phyloP scores from a whole-genome alignment of 441 rosid species.

The Adansonia madagascariensis region DNA sequence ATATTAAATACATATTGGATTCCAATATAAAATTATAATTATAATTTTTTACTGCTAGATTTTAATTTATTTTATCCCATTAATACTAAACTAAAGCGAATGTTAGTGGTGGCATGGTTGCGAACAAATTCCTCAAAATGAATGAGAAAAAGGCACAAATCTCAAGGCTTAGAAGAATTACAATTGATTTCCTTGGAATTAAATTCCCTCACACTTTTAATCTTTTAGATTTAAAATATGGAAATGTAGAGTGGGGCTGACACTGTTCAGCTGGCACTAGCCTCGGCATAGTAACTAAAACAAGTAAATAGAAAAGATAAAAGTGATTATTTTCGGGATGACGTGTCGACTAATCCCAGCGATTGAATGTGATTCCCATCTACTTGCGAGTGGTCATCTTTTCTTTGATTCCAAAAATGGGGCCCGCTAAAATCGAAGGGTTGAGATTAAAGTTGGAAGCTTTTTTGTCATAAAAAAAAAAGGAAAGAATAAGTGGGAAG shows the following conservation, averaged over 20 bases:
- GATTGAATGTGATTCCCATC: background rate
- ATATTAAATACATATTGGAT: too few species aligned
- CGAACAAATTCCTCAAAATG: background rate
- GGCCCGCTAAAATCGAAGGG: constrained; percentile 21
- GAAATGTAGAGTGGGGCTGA: constrained; percentile 20
- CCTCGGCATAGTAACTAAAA: constrained; percentile 26
- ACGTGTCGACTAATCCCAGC: background rate
- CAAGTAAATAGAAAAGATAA: constrained; percentile 19
- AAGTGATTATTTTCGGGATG: background rate
- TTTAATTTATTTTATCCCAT: background rate
- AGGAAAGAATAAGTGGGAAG: too few species aligned
- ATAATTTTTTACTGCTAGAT: background rate
- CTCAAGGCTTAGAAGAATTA: constrained; percentile 3
- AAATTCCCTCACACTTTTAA: constrained; percentile 27
- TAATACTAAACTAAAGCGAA: background rate
- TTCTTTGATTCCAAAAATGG: background rate
- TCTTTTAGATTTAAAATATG: background rate
- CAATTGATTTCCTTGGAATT: constrained; percentile 16
- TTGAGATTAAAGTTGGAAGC: constrained; percentile 32
- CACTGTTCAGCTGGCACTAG: constrained; percentile 47
- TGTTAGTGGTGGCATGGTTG: background rate
- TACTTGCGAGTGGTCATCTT: background rate
- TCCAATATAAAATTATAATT: too few species aligned
- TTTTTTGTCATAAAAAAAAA: background rate
- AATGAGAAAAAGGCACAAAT: constrained; percentile 29